These are phyloP conservation scores for Vigna hirtella DNA, from an alignment of 306 rosid species.

Conservation along the genomic window DNA sequence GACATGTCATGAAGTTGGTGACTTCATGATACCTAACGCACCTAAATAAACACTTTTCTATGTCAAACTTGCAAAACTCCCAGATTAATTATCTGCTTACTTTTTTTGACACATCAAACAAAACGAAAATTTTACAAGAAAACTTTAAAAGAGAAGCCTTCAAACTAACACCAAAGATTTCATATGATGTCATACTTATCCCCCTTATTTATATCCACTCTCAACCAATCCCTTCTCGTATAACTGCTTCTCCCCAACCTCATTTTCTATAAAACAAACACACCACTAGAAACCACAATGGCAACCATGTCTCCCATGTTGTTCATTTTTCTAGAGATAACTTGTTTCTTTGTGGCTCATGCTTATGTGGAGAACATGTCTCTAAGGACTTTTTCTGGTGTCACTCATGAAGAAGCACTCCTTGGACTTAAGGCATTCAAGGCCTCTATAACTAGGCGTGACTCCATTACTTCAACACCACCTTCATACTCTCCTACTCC, in stretches of 20 bases:
- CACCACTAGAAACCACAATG: slow-evolving; percentile 46
- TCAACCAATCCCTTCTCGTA: slow-evolving; percentile 28
- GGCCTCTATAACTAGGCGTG: slow-evolving; percentile 48
- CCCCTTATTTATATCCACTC: slow-evolving; percentile 32
- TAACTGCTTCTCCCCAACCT: slow-evolving; percentile 31
- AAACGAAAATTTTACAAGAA: neutral
- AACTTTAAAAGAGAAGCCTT: neutral
- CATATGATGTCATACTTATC: slow-evolving; percentile 45
- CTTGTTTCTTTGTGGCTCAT: slow-evolving; percentile 31
- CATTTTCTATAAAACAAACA: neutral
- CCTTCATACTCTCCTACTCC: slow-evolving; percentile 49
- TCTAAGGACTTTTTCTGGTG: slow-evolving; percentile 20
- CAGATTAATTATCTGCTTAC: slow-evolving; percentile 48
- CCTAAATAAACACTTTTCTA: neutral
- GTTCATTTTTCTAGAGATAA: slow-evolving; percentile 38
- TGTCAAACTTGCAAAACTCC: slow-evolving; percentile 51
- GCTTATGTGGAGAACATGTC: slow-evolving; percentile 41
- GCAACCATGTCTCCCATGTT: slow-evolving; percentile 32
- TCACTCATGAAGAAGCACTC: slow-evolving; percentile 39
- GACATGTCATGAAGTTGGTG: neutral
- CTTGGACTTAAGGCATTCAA: slow-evolving; percentile 56
- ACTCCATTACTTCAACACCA: slow-evolving; percentile 49
- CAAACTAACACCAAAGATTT: slow-evolving; percentile 27
- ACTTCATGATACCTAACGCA: neutral
- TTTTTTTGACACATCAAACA: slow-evolving; percentile 34